Evolutionary conservation across 2,329 filamentous ascomycete species (phyloP).

Genomic region (Trichoderma sp.): DNA sequence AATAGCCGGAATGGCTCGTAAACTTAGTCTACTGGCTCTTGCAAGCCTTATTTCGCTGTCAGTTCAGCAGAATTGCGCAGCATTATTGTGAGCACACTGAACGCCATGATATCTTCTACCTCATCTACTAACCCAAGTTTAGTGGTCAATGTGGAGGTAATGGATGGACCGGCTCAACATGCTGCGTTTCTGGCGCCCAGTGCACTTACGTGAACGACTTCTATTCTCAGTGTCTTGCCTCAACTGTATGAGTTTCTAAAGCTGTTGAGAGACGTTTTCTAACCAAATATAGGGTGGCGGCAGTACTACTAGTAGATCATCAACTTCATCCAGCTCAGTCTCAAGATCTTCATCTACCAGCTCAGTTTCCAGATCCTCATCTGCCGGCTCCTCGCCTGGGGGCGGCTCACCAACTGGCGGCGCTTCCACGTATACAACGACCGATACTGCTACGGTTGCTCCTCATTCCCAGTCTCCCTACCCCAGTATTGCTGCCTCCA

Average conservation of each 20-base stretch:
- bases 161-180: not conserved
- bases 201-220: not conserved
- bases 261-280: not conserved
- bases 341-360: not conserved
- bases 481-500: slow-evolving; percentile 2
- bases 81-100: not conserved
- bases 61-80: slow-evolving; percentile 6
- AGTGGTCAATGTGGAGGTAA: slow-evolving; percentile 9
- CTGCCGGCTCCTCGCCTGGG: not conserved
- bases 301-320: not conserved
- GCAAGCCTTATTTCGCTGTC: not conserved
- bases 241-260: not conserved
- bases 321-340: not conserved
- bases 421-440: slow-evolving; percentile 6
- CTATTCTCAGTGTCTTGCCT: slow-evolving; percentile 7
- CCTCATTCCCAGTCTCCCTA: slow-evolving; percentile 9
- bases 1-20: not conserved
- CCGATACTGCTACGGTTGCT: slow-evolving; percentile 5
- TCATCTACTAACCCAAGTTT: not conserved
- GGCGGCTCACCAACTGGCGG: not conserved
- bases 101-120: not conserved
- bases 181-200: not conserved
- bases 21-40: not conserved
- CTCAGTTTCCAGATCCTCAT: not conserved
- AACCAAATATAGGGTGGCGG: not conserved